Base-by-base conservation (phyloP, 371 early-diverging fungal genomes). In the Nematocida ausubeli region DNA sequence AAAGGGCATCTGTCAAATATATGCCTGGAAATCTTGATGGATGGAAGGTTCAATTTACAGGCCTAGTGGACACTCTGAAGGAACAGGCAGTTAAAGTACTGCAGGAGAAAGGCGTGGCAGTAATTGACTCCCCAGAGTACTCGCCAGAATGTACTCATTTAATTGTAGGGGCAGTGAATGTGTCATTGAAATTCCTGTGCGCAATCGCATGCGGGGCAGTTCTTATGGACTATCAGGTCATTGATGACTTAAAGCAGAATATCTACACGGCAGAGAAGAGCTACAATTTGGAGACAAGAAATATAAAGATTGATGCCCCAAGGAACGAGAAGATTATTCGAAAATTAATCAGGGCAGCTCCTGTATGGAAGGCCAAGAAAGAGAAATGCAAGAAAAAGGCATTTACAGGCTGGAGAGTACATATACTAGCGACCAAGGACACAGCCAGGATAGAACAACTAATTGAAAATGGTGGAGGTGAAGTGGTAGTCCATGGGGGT, bases 171-270 rank as follows among this genome's bases (percentile, higher is more conserved):
- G 69, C 37, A 22, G 37, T 83, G 3, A 82, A 60, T 28, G 79
- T 81, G 12, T 84, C 87, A 30, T 70, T 84, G 39, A 86, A 86
- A 69, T 82, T 85, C 66, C 67, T 86, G 14, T 83, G 62, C 28
- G 75, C 82, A 42, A 39, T 86, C 24, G 63, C 65, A 2, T 69
- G 66, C 39, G 87, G 87, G 16, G 54, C 39, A 19, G 82, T 80
- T 72, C 83, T 86, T 57, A 40, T 86, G 35, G 83, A 60, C 55
- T 81, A 82, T 28, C 63, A 69, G 28, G 37, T 85, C 39, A 78
- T 86, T 34, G 80, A 85, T 26, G 81, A 81, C 26, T 32, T 75
- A 30, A 64, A 51, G 34, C 22, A 35, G 30, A 64, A 64, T 24
- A 54, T 9, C 9, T 75, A 49, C 47, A 64, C 26, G 4, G 26